Evolutionary conservation across 129 eudicot species (phyloP).

Genomic region (Saposhnikovia divaricata): DNA sequence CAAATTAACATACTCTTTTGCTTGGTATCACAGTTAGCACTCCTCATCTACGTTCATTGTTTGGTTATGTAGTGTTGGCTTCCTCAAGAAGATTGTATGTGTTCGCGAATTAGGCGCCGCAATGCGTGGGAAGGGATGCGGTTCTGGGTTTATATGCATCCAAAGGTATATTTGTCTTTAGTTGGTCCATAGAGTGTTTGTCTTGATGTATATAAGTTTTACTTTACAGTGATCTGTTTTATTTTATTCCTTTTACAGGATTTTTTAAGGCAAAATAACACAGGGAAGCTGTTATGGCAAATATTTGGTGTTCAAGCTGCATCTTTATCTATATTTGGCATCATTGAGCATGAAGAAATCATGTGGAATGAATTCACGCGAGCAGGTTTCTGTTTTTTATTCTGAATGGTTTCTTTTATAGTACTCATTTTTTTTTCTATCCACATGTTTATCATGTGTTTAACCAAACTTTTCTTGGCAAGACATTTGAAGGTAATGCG

Average conservation of each 20-base stretch:
- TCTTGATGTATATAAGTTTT: background rate
- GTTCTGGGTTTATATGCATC: conserved; percentile 98
- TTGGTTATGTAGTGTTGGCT: conserved; percentile 79
- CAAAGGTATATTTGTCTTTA: conserved; percentile 53
- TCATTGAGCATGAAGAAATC: conserved; percentile 80
- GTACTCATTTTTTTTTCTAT: background rate
- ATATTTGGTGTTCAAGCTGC: conserved; percentile 80
- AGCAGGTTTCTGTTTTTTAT: conserved; percentile 38
- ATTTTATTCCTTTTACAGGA: conserved; percentile 42
- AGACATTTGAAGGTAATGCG: background rate
- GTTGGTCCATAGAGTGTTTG: background rate
- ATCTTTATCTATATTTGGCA: conserved; percentile 74
- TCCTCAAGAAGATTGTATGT: conserved; percentile 88
- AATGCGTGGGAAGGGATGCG: conserved; percentile 65
- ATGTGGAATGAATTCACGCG: conserved; percentile 74
- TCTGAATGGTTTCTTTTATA: background rate
- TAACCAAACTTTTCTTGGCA: background rate
- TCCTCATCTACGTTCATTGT: background rate
- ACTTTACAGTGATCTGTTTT: background rate
- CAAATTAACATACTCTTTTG: no score
- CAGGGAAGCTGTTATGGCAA: conserved; percentile 97
- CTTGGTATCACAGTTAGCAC: background rate
- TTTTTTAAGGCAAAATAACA: conserved; percentile 85
- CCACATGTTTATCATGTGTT: background rate
- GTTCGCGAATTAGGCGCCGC: conserved; percentile 43